Evolutionary conservation across 495 filamentous ascomycete genomes (phyloP).

Genomic region (Hypoxylon lenormandii): DNA sequence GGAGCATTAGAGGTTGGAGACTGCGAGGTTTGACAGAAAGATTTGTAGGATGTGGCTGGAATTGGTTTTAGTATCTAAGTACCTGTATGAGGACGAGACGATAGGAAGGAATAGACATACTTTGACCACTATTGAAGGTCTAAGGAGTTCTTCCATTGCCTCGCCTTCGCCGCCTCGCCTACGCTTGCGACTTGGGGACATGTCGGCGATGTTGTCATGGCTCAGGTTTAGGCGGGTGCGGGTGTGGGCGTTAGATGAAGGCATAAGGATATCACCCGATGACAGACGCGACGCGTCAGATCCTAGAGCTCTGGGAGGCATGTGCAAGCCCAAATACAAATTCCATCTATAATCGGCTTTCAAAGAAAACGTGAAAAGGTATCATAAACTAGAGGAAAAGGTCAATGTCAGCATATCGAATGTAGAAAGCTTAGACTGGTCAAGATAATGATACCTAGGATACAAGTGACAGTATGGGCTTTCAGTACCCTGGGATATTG

Average conservation of each 20-base stretch:
- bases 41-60: conserved; percentile 69
- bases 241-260: conserved; percentile 47
- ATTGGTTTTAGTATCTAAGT: conserved; percentile 34
- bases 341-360: conserved; percentile 40
- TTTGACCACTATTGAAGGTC: conserved; percentile 61
- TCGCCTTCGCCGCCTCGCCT: conserved; percentile 44
- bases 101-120: conserved; percentile 43
- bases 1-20: conserved; percentile 69
- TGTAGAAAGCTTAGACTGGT: background rate
- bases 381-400: conserved; percentile 19
- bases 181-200: conserved; percentile 43
- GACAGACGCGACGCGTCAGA: conserved; percentile 57
- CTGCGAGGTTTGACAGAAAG: conserved; percentile 69
- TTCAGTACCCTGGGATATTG: background rate
- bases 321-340: conserved; percentile 27
- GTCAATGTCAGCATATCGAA: conserved; percentile 5
- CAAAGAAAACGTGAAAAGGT: conserved; percentile 24
- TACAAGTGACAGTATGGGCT: background rate
- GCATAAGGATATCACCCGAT: conserved; percentile 48
- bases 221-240: conserved; percentile 43
- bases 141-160: conserved; percentile 63
- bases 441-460: background rate
- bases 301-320: conserved; percentile 51
- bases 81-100: background rate
- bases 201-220: conserved; percentile 10